These are phyloP conservation scores for Neckera pumila DNA, from an alignment of 225 moss, liverwort and hornwort species.

Conservation along the genomic window DNA sequence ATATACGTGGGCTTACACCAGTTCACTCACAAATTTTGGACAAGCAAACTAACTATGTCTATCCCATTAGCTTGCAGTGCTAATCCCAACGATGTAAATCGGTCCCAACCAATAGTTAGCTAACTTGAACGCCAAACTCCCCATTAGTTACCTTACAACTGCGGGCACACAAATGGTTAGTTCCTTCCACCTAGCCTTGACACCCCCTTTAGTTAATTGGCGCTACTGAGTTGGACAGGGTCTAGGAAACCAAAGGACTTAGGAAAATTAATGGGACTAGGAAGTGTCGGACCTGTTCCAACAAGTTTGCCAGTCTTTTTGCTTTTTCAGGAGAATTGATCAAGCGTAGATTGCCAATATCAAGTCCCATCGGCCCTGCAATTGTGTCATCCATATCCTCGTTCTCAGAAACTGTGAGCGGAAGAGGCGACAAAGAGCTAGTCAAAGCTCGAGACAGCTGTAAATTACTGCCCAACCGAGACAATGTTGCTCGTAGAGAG, in stretches of 20 bases:
- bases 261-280: not conserved
- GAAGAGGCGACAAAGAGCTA: slow-evolving; percentile 12
- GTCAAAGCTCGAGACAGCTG: slow-evolving; percentile 35
- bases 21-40: not conserved
- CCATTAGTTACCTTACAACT: not conserved
- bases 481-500: slow-evolving; percentile 70
- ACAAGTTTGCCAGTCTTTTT: slow-evolving; percentile 63
- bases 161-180: not conserved
- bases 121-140: not conserved
- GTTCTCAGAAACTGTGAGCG: slow-evolving; percentile 6
- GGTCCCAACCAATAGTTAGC: not conserved
- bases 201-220: not conserved
- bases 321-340: slow-evolving; percentile 66
- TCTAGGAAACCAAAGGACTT: not conserved
- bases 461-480: slow-evolving; percentile 50
- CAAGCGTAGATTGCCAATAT: slow-evolving; percentile 69
- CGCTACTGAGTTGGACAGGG: not conserved
- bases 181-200: not conserved
- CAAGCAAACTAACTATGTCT: not conserved
- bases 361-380: slow-evolving; percentile 43
- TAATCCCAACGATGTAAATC: not conserved
- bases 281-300: slow-evolving; percentile 64
- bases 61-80: not conserved
- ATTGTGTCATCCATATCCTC: slow-evolving; percentile 29
- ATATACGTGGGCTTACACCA: not conserved